Evolutionary conservation across 208 protist genomes (phyloP).

Genomic region (Polymyxa betae): DNA sequence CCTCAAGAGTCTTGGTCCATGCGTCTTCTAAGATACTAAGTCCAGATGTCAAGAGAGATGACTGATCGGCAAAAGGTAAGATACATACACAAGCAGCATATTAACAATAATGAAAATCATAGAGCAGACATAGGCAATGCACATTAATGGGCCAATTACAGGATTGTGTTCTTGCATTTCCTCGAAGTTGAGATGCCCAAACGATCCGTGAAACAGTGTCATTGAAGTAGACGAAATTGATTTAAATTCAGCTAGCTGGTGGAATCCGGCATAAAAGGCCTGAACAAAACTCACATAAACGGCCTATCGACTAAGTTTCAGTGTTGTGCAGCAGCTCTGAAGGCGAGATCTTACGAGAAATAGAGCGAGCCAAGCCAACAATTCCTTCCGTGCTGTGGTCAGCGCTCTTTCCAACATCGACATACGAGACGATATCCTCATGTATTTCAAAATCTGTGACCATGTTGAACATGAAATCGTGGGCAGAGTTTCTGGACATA

Average conservation of each 20-base stretch:
- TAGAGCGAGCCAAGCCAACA: background rate
- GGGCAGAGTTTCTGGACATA: background rate
- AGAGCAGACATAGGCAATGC: background rate
- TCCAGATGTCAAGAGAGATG: no score
- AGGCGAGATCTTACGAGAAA: background rate
- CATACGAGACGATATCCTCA: background rate
- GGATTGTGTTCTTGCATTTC: background rate
- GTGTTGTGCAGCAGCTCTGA: no score
- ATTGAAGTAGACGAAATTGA: background rate
- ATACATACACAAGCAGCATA: background rate
- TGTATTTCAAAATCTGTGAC: background rate
- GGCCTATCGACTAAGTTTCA: no score
- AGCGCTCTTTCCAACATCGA: background rate
- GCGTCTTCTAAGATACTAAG: background rate
- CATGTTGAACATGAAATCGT: no score
- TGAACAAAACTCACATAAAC: background rate
- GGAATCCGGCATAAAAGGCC: background rate
- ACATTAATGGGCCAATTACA: background rate
- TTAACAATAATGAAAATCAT: background rate
- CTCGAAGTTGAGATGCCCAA: background rate
- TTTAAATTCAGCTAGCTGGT: background rate
- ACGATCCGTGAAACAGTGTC: background rate
- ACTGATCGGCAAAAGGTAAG: no score
- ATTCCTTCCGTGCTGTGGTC: background rate
- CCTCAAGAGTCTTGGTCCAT: background rate